phyloP scores from a whole-genome alignment of 129 eudicot genomes.

The Solidago caesia region DNA sequence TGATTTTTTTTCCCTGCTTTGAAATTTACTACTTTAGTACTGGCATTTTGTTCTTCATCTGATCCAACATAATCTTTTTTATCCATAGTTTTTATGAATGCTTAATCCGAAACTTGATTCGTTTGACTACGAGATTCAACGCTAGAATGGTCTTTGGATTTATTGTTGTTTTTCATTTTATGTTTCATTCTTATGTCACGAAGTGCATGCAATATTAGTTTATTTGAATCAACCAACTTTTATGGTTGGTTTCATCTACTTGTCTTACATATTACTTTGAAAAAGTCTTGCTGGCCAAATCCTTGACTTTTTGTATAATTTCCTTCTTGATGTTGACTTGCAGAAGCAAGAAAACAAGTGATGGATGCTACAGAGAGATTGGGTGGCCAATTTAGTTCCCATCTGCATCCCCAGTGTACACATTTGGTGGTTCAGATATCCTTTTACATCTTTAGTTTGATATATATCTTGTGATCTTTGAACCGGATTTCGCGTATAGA shows the following conservation, averaged over 20 bases:
- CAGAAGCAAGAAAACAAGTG: slow-evolving; percentile 87
- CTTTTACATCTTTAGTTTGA: slow-evolving; percentile 37
- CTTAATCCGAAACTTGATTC: not conserved
- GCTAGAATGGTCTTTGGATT: slow-evolving; percentile 18
- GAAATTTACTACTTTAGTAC: not conserved
- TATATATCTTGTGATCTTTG: slow-evolving; percentile 9
- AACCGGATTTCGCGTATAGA: slow-evolving; percentile 4
- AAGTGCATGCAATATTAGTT: slow-evolving; percentile 18
- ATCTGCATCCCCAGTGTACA: slow-evolving; percentile 84
- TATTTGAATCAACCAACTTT: slow-evolving; percentile 13
- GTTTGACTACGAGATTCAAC: not conserved
- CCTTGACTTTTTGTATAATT: slow-evolving; percentile 20
- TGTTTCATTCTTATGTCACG: slow-evolving; percentile 24
- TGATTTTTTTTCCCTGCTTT: slow-evolving; percentile 6
- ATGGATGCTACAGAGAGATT: slow-evolving; percentile 85
- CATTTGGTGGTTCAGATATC: slow-evolving; percentile 98
- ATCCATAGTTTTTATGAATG: not conserved
- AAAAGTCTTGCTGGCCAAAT: slow-evolving; percentile 37
- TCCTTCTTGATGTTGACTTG: slow-evolving; percentile 33
- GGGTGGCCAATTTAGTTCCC: slow-evolving; percentile 89
- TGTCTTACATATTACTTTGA: slow-evolving; percentile 20
- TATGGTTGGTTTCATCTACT: slow-evolving; percentile 31
- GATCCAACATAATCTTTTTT: not conserved
- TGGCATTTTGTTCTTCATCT: not conserved
- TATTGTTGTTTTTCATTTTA: slow-evolving; percentile 11